These are phyloP conservation scores for Leptoxyphium fumago DNA, from an alignment of 2,329 filamentous ascomycete species.

Conservation along the genomic window DNA sequence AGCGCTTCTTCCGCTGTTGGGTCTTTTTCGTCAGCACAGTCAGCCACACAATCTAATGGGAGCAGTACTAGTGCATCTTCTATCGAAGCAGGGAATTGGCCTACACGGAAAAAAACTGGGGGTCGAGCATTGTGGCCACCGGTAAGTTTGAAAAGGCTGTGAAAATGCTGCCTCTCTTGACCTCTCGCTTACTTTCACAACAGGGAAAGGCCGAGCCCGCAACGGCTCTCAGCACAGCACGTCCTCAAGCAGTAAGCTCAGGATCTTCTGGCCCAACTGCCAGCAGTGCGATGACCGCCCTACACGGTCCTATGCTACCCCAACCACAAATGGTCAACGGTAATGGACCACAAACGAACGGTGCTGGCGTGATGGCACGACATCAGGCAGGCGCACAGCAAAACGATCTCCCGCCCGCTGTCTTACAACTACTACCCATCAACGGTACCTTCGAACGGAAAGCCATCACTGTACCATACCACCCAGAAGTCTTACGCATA, in stretches of 20 bases:
- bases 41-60: slow-evolving; percentile 49
- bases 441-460: slow-evolving; percentile 97
- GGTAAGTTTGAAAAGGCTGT: not conserved
- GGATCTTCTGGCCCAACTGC: slow-evolving; percentile 43
- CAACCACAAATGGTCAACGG: slow-evolving; percentile 56
- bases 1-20: slow-evolving; percentile 33
- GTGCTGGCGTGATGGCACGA: slow-evolving; percentile 24
- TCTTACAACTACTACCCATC: slow-evolving; percentile 74
- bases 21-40: slow-evolving; percentile 33
- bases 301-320: slow-evolving; percentile 48
- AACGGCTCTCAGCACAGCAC: slow-evolving; percentile 45
- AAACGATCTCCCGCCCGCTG: slow-evolving; percentile 42
- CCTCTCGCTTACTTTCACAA: no score
- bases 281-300: slow-evolving; percentile 46
- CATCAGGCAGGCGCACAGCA: slow-evolving; percentile 31
- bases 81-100: slow-evolving; percentile 26
- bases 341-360: slow-evolving; percentile 40
- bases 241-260: slow-evolving; percentile 46
- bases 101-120: slow-evolving; percentile 33
- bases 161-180: no score
- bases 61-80: slow-evolving; percentile 31
- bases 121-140: slow-evolving; percentile 47
- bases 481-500: slow-evolving; percentile 85
- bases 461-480: slow-evolving; percentile 83
- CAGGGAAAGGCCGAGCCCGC: slow-evolving; percentile 49